Evolutionary conservation across 2,329 filamentous ascomycete species (phyloP), one percentile per base, ranked within the genome.

Genomic region (Ceratocystis cubensis): DNA sequence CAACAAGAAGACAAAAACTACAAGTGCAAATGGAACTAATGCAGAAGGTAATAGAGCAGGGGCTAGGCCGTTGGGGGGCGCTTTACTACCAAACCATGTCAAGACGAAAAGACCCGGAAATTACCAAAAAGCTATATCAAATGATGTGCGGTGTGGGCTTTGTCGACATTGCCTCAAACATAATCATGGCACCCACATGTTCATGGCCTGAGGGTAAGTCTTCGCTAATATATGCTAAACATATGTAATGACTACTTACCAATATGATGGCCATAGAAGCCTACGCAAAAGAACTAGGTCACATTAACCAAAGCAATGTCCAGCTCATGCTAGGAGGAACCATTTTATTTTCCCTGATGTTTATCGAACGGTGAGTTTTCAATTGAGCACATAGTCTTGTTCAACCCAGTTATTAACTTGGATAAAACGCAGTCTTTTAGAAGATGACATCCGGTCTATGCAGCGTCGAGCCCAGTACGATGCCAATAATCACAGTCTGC

Each of bases 61-160:
- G 48, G 6, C 48, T 53, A 4, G 48, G 20, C 25, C 25, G 22
- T 10, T 53, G 48, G 48, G 48, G 48, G 6, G 48, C 10, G 15
- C 25, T 53, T 22, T 53, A 53, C 22, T 15, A 13, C 17, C 6
- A 81, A 68, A 82, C 84, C 37, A 75, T 88, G 72, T 81, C 85
- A 67, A 82, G 80, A 20, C 76, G 79, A 64, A 91, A 91, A 71
- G 84, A 91, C 71, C 82, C 86, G 22, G 80, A 87, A 65, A 82
- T 83, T 41, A 83, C 86, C 10, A 76, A 86, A 65, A 82, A 81
- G 56, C 75, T 91, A 68, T 79, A 79, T n/a, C 75, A 72, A 20
- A 80, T 84, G 76, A 81, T 88, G 76, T 77, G 76, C 57, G 78
- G 77, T 59, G 83, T 84, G 6, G 88, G 88, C 0, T 86, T 91